Evolutionary conservation across 1,284 basidiomycete genomes (phyloP).

Genomic region (Agaricales sp.): DNA sequence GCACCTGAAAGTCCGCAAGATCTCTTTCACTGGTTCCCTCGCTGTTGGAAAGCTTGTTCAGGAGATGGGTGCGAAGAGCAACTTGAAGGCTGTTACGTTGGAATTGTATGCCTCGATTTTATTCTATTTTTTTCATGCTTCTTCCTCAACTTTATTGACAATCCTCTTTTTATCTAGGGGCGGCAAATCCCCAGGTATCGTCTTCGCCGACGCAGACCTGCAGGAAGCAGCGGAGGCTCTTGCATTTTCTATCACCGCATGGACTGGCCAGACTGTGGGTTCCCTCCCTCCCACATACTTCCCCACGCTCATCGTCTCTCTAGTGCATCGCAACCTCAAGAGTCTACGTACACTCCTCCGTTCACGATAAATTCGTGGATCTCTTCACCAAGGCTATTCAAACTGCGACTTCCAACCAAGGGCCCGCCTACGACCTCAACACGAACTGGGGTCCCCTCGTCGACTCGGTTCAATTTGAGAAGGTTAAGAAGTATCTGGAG

Average conservation of each 20-base stretch:
- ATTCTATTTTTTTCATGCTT: not conserved
- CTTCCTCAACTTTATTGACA: not conserved
- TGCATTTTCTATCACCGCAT: not conserved
- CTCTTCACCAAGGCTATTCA: not conserved
- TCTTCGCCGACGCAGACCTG: not conserved
- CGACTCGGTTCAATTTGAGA: conserved; percentile 58
- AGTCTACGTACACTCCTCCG: not conserved
- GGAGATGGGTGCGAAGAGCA: conserved; percentile 1
- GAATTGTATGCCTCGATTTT: conserved; percentile 1
- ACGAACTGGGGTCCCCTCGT: conserved; percentile 31
- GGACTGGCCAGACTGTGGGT: conserved; percentile 1
- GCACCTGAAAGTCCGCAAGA: conserved; percentile 6
- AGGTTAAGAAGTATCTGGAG: conserved; percentile 17
- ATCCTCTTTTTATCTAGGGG: conserved; percentile 1
- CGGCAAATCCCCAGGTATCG: not conserved
- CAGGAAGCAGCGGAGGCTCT: not conserved
- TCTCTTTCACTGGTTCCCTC: conserved; percentile 5
- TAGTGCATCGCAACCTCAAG: conserved; percentile 1
- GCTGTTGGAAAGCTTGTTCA: conserved; percentile 2
- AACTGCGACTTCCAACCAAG: not conserved
- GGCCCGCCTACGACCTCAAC: conserved; percentile 31
- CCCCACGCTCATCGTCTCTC: not conserved
- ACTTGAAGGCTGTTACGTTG: conserved; percentile 4
- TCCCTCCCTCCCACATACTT: not conserved
- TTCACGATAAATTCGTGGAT: not conserved